These are phyloP conservation scores for Catharanthus roseus DNA, from an alignment of 257 asterid species.

Conservation along the genomic window DNA sequence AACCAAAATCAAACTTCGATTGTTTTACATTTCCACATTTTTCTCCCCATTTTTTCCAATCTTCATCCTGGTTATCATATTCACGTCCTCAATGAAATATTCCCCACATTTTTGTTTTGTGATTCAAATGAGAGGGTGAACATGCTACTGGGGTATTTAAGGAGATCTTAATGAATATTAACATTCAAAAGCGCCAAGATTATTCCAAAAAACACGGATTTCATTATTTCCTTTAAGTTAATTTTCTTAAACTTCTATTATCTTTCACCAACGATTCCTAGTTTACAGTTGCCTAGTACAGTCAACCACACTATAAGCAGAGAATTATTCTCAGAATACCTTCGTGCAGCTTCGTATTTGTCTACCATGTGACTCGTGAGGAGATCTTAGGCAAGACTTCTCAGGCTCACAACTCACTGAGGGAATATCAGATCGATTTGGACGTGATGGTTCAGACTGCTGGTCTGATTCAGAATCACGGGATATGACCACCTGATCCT, in stretches of 20 bases:
- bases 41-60: not conserved
- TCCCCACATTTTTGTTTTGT: no score
- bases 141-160: not conserved
- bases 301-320: not conserved
- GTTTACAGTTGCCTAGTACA: not conserved
- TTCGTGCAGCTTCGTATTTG: conserved; percentile 82
- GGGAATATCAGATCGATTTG: conserved; percentile 53
- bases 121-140: not conserved
- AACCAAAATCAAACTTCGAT: not conserved
- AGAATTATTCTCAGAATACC: conserved; percentile 35
- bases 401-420: conserved; percentile 65
- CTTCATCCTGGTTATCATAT: not conserved
- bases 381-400: conserved; percentile 63
- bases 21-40: not conserved
- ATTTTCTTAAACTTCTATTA: not conserved
- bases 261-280: not conserved
- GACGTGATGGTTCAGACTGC: conserved; percentile 61
- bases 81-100: not conserved
- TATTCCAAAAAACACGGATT: not conserved
- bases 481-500: conserved; percentile 44
- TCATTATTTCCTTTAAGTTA: not conserved
- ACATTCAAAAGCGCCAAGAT: not conserved
- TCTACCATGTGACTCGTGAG: conserved; percentile 57
- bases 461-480: conserved; percentile 54
- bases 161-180: not conserved